phyloP scores from a whole-genome alignment of 129 eudicot genomes.

The Pulicaria dysenterica region DNA sequence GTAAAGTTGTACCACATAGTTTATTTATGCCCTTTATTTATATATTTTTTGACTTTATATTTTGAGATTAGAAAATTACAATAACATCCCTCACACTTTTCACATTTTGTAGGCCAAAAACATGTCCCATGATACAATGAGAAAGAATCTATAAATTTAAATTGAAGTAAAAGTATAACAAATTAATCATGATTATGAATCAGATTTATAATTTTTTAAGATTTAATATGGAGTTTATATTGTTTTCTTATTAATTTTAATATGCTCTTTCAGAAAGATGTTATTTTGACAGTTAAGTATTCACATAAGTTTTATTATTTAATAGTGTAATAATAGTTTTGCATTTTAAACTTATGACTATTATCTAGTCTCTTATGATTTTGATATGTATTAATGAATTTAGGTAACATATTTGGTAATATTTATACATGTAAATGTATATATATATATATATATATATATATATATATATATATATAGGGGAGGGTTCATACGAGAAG shows the following conservation, averaged over 20 bases:
- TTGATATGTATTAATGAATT: too few species aligned
- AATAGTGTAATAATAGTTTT: background rate
- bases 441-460: background rate
- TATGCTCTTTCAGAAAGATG: background rate
- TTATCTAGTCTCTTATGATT: too few species aligned
- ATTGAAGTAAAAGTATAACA: conserved; percentile 27
- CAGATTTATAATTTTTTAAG: background rate
- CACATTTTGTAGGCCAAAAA: conserved; percentile 26
- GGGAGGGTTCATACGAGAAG: too few species aligned
- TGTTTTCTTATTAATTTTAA: background rate
- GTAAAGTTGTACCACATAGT: conserved; percentile 34
- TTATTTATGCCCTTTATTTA: background rate
- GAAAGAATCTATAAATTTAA: conserved; percentile 13
- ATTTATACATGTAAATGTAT: background rate
- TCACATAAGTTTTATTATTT: background rate
- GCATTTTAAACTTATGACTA: background rate
- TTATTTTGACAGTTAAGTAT: background rate
- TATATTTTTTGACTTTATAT: conserved; percentile 19
- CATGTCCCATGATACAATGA: conserved; percentile 20
- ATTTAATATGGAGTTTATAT: background rate
- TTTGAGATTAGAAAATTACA: conserved; percentile 11
- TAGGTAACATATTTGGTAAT: too few species aligned
- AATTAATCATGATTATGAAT: conserved; percentile 34
- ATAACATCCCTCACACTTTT: conserved; percentile 25
- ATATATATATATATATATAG: too few species aligned